These are phyloP conservation scores for Rhizopus delemar DNA, from an alignment of 371 early-diverging fungal genomes.

Conservation along the genomic window DNA sequence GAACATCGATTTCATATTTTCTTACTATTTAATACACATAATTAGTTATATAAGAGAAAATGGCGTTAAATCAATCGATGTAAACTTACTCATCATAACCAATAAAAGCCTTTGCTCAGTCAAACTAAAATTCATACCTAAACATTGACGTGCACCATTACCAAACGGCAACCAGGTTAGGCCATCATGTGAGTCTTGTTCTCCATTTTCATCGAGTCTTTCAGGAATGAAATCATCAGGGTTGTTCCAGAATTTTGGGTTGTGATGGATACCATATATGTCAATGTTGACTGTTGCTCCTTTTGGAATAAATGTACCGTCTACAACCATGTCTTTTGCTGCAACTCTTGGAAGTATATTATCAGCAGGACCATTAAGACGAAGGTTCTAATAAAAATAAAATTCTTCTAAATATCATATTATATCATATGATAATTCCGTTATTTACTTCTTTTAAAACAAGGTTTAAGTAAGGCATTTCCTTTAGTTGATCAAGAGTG, in stretches of 20 bases:
- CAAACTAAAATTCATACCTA: constrained; percentile 62
- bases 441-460: constrained; percentile 36
- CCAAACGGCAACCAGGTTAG: constrained; percentile 55
- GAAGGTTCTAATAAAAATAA: constrained; percentile 7
- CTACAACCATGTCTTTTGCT: constrained; percentile 12
- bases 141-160: constrained; percentile 55
- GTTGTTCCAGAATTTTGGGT: constrained; percentile 39
- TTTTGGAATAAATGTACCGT: constrained; percentile 17
- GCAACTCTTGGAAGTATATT: constrained; percentile 18
- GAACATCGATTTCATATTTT: constrained; percentile 19
- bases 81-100: constrained; percentile 47
- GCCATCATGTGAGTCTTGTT: constrained; percentile 28
- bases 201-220: constrained; percentile 46
- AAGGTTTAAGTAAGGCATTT: constrained; percentile 45
- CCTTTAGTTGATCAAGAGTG: constrained; percentile 43
- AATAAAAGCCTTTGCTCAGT: constrained; percentile 56
- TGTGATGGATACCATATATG: constrained; percentile 24
- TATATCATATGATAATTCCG: no score
- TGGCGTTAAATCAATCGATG: no score
- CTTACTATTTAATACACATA: background rate
- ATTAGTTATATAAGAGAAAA: background rate
- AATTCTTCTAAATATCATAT: background rate
- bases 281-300: constrained; percentile 17
- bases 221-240: constrained; percentile 54
- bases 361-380: constrained; percentile 16